Evolutionary conservation across 2,329 filamentous ascomycete species (phyloP).

Genomic region (Aspergillus sp.): DNA sequence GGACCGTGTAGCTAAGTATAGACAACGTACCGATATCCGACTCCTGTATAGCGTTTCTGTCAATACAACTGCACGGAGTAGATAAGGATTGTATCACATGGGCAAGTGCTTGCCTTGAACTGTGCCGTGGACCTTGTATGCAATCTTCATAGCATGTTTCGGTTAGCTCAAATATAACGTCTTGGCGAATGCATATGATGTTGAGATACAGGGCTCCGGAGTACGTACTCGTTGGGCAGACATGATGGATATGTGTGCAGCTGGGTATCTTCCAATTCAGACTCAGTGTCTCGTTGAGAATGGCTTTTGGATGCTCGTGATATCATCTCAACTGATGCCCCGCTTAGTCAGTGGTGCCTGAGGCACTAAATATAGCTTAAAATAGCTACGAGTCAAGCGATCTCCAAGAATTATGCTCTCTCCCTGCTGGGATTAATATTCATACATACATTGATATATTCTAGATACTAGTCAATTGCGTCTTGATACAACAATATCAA

Average conservation of each 20-base stretch:
- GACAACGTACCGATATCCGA: conserved; percentile 25
- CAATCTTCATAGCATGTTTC: conserved; percentile 20
- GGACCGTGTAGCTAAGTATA: not conserved
- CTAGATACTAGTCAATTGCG: too few relatives aligned
- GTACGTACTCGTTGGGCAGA: conserved; percentile 4
- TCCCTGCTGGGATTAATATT: too few relatives aligned
- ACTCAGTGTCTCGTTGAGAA: not conserved
- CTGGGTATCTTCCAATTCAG: not conserved
- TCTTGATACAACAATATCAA: not conserved
- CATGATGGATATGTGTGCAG: not conserved
- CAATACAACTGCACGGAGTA: not conserved
- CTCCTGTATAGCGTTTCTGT: conserved; percentile 16
- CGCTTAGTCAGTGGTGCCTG: not conserved
- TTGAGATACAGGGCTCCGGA: not conserved
- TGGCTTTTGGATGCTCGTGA: not conserved
- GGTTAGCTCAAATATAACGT: conserved; percentile 1
- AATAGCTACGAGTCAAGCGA: too few relatives aligned
- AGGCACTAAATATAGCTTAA: not conserved
- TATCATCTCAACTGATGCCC: not conserved
- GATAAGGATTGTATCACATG: not conserved
- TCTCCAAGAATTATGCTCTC: too few relatives aligned
- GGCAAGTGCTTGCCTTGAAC: conserved; percentile 56
- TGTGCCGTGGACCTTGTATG: conserved; percentile 53
- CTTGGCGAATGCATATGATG: not conserved
- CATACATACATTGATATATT: too few relatives aligned